Conservation (phyloP, 23 red algal genomes). For the Rhodosorus marinus region DNA sequence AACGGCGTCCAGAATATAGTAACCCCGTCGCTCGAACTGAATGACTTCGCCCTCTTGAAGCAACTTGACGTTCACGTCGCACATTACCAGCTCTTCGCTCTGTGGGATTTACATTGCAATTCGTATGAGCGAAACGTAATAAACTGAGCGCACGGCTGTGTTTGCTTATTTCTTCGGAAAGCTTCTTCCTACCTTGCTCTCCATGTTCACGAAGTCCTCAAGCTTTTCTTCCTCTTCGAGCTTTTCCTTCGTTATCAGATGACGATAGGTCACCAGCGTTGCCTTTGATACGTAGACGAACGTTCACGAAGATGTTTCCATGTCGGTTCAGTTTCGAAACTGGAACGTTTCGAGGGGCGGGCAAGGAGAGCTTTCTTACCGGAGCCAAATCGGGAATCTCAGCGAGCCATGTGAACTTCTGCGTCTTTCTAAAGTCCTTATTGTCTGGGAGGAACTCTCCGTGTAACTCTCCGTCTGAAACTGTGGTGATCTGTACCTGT, state of each 20-base stretch:
- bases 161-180: not conserved
- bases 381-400: conserved; percentile 47
- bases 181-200: too few species aligned
- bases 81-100: conserved; percentile 9
- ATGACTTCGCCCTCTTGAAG: conserved; percentile 64
- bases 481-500: conserved; percentile 12
- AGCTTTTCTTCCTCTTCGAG: conserved; percentile 86
- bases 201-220: conserved; percentile 32
- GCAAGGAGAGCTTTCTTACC: too few species aligned
- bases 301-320: conserved; percentile 17
- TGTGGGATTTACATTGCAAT: too few species aligned
- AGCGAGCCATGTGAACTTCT: conserved; percentile 88
- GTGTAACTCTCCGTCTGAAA: conserved; percentile 9
- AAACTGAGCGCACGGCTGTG: not conserved
- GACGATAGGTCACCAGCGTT: conserved; percentile 42
- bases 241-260: conserved; percentile 77
- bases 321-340: too few species aligned
- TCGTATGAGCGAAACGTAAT: not conserved
- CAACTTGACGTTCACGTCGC: conserved; percentile 66
- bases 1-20: conserved; percentile 62
- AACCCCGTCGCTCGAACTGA: conserved; percentile 87
- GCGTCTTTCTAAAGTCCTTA: conserved; percentile 86
- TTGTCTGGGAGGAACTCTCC: conserved; percentile 68
- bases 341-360: too few species aligned
- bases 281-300: too few species aligned